Evolutionary conservation across 306 rosid species (phyloP).

Genomic region (Vigna trinervia): DNA sequence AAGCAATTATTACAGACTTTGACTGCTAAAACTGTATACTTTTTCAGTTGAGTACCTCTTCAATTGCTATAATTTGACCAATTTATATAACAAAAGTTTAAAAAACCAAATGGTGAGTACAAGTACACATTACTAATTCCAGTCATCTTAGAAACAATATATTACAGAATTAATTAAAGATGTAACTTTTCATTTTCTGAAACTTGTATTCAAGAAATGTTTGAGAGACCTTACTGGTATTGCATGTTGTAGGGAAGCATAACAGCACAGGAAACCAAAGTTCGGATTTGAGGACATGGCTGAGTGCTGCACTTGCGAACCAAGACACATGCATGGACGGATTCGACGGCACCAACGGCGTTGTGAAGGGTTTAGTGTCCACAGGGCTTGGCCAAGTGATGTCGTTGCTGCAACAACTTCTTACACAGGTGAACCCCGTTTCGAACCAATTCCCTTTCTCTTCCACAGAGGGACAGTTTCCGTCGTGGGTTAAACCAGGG

Average conservation of each 20-base stretch:
- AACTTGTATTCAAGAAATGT: not conserved
- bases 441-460: not conserved
- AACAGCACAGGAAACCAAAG: conserved; percentile 79
- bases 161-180: not conserved
- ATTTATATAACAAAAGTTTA: not conserved
- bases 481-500: conserved; percentile 63
- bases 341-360: conserved; percentile 78
- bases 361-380: conserved; percentile 57
- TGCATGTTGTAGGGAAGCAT: conserved; percentile 54
- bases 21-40: not conserved
- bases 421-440: conserved; percentile 64
- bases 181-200: not conserved
- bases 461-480: conserved; percentile 42
- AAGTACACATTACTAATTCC: not conserved
- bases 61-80: not conserved
- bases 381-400: conserved; percentile 62
- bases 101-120: no score
- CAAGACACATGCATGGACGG: conserved; percentile 91
- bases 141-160: no score
- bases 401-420: conserved; percentile 59
- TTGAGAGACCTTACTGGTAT: not conserved
- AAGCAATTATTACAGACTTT: not conserved
- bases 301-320: conserved; percentile 76
- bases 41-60: not conserved
- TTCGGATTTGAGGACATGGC: conserved; percentile 86